A percentile compares a stretch with the other conserved stretches of the same genome.
These are phyloP conservation scores for Aschersonia sp. DNA, from an alignment of 2,329 filamentous ascomycete genomes.

Conservation along the genomic window DNA sequence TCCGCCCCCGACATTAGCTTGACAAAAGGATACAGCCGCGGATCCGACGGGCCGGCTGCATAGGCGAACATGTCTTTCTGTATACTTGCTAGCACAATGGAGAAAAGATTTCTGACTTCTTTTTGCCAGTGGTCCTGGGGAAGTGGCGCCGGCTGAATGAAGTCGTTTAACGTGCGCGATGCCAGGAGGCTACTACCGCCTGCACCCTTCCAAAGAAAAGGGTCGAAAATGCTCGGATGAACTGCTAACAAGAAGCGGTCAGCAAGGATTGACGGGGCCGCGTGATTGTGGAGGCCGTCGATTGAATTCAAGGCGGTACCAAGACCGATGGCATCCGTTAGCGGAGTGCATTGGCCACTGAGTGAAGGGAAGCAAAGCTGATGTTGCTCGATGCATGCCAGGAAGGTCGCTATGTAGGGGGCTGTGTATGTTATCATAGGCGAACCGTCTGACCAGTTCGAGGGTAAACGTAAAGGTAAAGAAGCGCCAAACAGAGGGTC, in stretches of 20 bases:
- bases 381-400: constrained; percentile 22
- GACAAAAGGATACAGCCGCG: not conserved
- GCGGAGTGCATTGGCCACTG: not conserved
- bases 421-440: not conserved
- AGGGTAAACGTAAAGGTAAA: too few species aligned
- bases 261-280: too few species aligned
- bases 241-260: not conserved
- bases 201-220: not conserved
- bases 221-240: not conserved
- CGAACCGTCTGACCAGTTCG: not conserved
- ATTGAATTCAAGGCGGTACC: too few species aligned
- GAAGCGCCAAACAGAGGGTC: not conserved
- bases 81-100: not conserved
- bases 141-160: not conserved
- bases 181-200: not conserved
- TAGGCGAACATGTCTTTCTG: not conserved
- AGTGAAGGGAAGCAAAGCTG: not conserved
- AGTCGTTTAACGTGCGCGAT: not conserved
- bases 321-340: not conserved
- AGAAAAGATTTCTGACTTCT: not conserved
- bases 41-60: not conserved
- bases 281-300: too few species aligned
- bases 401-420: constrained; percentile 10
- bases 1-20: not conserved
- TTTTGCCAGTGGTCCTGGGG: not conserved